These are phyloP conservation scores for Blastocystis sp. DNA, from an alignment of 352 stramenopile species.

Conservation along the genomic window DNA sequence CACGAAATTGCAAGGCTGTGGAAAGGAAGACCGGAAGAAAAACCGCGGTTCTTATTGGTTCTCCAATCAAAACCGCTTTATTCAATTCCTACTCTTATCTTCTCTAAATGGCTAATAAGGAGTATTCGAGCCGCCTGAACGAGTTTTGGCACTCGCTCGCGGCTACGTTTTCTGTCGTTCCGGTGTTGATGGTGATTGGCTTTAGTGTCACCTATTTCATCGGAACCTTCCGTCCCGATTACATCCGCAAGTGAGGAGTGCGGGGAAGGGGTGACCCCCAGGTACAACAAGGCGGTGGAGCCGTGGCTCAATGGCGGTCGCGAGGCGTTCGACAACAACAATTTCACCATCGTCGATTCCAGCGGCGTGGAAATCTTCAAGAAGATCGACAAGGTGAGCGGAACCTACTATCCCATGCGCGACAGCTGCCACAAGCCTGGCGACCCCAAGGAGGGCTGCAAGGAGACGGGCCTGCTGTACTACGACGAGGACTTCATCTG, in stretches of 20 bases:
- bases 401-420: slow-evolving; percentile 48
- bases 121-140: background rate
- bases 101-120: slow-evolving; percentile 6
- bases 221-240: background rate
- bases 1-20: too few relatives aligned
- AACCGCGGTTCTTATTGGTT: background rate
- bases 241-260: slow-evolving; percentile 8
- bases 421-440: slow-evolving; percentile 38
- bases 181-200: slow-evolving; percentile 18
- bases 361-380: background rate
- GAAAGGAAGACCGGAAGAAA: background rate
- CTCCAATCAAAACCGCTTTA: slow-evolving; percentile 11
- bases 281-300: slow-evolving; percentile 34
- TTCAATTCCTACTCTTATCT: background rate
- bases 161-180: background rate
- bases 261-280: background rate
- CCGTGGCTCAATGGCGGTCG: slow-evolving; percentile 17
- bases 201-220: slow-evolving; percentile 31
- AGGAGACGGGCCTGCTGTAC: slow-evolving; percentile 30
- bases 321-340: slow-evolving; percentile 9
- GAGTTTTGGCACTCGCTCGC: background rate
- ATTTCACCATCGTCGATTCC: slow-evolving; percentile 43
- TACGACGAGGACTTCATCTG: slow-evolving; percentile 48
- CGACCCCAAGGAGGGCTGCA: slow-evolving; percentile 42
- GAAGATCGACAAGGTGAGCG: background rate